These are phyloP conservation scores for Raphanus raphanistrum DNA, from an alignment of 345 rosid genomes.

Conservation along the genomic window DNA sequence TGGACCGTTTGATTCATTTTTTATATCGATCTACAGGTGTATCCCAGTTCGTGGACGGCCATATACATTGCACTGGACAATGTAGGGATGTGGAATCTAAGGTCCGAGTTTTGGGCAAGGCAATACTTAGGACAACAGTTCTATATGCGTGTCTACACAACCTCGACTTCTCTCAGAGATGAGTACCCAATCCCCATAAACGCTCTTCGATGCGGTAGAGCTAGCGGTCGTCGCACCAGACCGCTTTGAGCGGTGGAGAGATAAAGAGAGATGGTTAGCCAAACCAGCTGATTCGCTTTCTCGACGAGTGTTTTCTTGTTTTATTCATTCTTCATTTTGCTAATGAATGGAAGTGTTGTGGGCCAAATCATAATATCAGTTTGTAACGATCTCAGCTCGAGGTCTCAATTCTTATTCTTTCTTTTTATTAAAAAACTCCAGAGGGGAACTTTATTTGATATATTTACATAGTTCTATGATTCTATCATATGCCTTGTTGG, in stretches of 20 bases:
- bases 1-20: not conserved
- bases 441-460: slow-evolving; percentile 12
- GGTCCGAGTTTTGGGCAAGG: slow-evolving; percentile 91
- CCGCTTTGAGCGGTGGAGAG: slow-evolving; percentile 49
- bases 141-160: slow-evolving; percentile 72
- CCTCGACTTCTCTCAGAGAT: slow-evolving; percentile 80
- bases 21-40: slow-evolving; percentile 54
- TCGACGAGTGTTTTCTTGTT: slow-evolving; percentile 20
- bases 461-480: not conserved
- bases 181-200: slow-evolving; percentile 88
- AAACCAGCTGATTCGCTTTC: slow-evolving; percentile 18
- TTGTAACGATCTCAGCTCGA: slow-evolving; percentile 53
- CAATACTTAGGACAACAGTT: slow-evolving; percentile 95
- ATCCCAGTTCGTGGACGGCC: slow-evolving; percentile 88
- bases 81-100: slow-evolving; percentile 95
- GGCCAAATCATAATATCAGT: slow-evolving; percentile 12
- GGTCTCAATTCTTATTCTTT: slow-evolving; percentile 53
- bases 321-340: slow-evolving; percentile 19
- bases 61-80: slow-evolving; percentile 87
- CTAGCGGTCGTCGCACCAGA: slow-evolving; percentile 67
- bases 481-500: not conserved
- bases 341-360: slow-evolving; percentile 17
- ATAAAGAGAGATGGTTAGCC: not conserved
- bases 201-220: slow-evolving; percentile 80
- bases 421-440: not conserved